Conservation (phyloP, 257 asterid species). For the Solanum pennellii region DNA sequence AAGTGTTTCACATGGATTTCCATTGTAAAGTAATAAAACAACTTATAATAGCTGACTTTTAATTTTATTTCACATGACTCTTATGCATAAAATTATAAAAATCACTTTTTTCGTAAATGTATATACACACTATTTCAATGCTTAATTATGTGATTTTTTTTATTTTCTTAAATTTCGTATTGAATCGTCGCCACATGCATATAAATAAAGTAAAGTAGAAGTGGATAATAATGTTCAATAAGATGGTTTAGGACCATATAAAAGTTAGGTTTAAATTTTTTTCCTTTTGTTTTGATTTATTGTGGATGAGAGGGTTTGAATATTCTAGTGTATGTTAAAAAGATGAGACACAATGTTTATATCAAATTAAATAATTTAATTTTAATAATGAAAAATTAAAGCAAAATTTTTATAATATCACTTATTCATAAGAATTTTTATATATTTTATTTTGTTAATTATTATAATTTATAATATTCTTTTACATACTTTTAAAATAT, state of each 20-base stretch:
- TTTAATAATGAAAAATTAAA: no score
- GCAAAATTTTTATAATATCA: neutral
- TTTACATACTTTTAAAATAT: no score
- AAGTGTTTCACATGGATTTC: neutral
- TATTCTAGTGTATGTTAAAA: neutral
- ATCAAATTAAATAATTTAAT: no score
- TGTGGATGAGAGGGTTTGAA: neutral
- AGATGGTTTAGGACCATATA: neutral
- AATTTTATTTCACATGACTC: neutral
- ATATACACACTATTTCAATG: neutral
- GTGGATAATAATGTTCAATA: neutral
- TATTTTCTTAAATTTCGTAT: neutral
- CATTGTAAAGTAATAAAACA: neutral
- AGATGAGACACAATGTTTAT: no score
- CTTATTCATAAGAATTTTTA: no score
- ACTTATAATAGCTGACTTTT: neutral
- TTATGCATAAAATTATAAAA: neutral
- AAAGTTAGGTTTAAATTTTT: neutral
- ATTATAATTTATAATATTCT: no score
- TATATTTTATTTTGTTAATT: no score
- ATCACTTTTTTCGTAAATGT: neutral
- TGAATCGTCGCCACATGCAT: rapidly evolving
- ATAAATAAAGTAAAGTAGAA: neutral
- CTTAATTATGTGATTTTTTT: neutral
- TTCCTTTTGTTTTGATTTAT: neutral